A percentile compares a stretch with the other conserved stretches of the same genome.
Conservation (phyloP, 176 grass and related monocot genomes). For the Paspalum vaginatum region DNA sequence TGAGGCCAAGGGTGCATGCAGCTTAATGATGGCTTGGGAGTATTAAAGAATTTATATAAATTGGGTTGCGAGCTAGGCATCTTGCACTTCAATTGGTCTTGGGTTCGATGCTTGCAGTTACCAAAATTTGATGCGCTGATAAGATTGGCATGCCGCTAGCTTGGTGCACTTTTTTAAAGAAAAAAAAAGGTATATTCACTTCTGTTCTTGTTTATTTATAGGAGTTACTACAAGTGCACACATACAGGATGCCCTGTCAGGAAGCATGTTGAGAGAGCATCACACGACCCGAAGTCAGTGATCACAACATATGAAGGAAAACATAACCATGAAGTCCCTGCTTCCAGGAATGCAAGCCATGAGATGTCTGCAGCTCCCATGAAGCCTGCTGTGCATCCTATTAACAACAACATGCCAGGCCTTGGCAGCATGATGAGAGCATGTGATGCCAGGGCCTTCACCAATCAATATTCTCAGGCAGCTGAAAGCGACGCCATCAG, state of each 20-base stretch:
- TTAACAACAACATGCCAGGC: conserved; percentile 46
- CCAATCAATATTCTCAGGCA: conserved; percentile 61
- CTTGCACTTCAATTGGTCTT: conserved; percentile 12
- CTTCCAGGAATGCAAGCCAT: conserved; percentile 70
- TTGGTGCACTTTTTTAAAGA: neutral
- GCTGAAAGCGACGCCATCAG: conserved; percentile 70
- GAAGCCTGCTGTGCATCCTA: conserved; percentile 46
- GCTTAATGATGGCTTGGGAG: conserved; percentile 8
- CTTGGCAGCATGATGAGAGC: conserved; percentile 70
- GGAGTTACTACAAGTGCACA: conserved; percentile 99
- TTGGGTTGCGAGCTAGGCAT: conserved; percentile 13
- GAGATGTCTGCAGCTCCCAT: conserved; percentile 49
- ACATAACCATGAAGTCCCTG: conserved; percentile 98
- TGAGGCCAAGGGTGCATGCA: neutral
- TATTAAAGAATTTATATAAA: neutral
- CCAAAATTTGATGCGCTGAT: neutral
- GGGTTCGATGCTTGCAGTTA: neutral
- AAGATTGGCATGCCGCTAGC: neutral
- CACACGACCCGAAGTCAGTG: conserved; percentile 97
- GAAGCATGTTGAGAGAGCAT: conserved; percentile 99
- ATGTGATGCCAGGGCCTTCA: conserved; percentile 50
- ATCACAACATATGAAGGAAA: conserved; percentile 99
- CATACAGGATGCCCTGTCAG: conserved; percentile 85
- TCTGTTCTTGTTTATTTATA: conserved; percentile 50
- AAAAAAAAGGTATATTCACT: neutral